Conservation (phyloP, 2,329 filamentous ascomycete species). For the Sporothrix inflata region DNA sequence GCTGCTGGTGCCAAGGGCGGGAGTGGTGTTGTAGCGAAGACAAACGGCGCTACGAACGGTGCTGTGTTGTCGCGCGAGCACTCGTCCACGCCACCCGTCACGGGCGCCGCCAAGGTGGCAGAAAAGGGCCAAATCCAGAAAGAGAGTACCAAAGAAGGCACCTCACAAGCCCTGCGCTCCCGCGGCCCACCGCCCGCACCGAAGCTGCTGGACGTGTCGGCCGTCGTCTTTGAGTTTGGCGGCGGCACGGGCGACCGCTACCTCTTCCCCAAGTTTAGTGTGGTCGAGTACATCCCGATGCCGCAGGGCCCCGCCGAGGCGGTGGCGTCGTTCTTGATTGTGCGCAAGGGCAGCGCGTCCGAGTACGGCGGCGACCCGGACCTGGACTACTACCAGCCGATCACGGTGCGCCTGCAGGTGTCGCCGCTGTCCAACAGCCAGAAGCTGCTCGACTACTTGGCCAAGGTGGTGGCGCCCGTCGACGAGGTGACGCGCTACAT, state of each 20-base stretch:
- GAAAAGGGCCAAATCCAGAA: not conserved
- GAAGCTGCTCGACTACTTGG: constrained; percentile 63
- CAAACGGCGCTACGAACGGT: constrained; percentile 39
- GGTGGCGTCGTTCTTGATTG: constrained; percentile 76
- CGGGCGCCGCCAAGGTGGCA: not conserved
- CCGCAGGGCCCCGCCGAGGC: constrained; percentile 58
- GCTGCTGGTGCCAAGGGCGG: not conserved
- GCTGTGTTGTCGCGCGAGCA: not conserved
- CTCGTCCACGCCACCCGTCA: not conserved
- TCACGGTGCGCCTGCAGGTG: constrained; percentile 61
- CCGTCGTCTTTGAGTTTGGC: constrained; percentile 70
- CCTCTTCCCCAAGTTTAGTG: constrained; percentile 76
- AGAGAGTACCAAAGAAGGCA: constrained; percentile 35
- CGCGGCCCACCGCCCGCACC: constrained; percentile 59
- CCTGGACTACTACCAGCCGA: constrained; percentile 75
- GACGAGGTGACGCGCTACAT: constrained; percentile 69
- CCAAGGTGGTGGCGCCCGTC: constrained; percentile 62
- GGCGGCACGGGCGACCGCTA: constrained; percentile 73
- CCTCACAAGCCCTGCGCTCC: constrained; percentile 60
- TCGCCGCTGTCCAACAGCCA: constrained; percentile 42
- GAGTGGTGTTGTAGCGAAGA: constrained; percentile 1
- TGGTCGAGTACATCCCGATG: constrained; percentile 66
- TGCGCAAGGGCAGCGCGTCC: constrained; percentile 69
- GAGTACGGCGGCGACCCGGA: constrained; percentile 66
- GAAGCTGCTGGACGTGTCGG: constrained; percentile 64